Evolutionary conservation across 2,329 filamentous ascomycete genomes (phyloP).

Genomic region (Pseudogymnoascus sp.): DNA sequence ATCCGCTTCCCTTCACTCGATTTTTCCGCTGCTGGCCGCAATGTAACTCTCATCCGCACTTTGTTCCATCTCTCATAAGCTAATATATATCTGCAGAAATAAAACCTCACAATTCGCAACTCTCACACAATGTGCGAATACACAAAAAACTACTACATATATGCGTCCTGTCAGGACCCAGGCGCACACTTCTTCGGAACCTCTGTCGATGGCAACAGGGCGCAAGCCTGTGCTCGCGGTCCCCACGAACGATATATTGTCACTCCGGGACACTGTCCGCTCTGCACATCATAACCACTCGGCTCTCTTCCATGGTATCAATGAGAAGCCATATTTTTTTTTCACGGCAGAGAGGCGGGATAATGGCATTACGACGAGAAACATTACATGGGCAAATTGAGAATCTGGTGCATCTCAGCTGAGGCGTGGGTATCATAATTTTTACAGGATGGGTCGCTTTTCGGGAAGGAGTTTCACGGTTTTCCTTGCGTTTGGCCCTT

Average conservation of each 20-base stretch:
- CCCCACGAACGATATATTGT: constrained; percentile 71
- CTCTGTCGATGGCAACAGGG: constrained; percentile 56
- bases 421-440: constrained; percentile 1
- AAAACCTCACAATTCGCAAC: background rate
- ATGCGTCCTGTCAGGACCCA: constrained; percentile 61
- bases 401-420: background rate
- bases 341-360: background rate
- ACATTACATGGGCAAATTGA: background rate
- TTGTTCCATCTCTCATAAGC: background rate
- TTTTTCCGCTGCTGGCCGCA: background rate
- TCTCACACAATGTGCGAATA: constrained; percentile 46
- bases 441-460: constrained; percentile 2
- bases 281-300: constrained; percentile 32
- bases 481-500: background rate
- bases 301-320: background rate
- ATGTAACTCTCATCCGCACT: background rate
- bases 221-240: constrained; percentile 50
- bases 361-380: background rate
- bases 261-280: constrained; percentile 53
- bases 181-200: constrained; percentile 64
- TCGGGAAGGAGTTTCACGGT: background rate
- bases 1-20: background rate
- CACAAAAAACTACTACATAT: constrained; percentile 71
- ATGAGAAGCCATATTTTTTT: background rate
- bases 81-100: constrained; percentile 4